Percentiles rank a stretch among this genome's conserved stretches.
Evolutionary conservation across 805 yeast species (phyloP).

Genomic region (Candida krabiensis): DNA sequence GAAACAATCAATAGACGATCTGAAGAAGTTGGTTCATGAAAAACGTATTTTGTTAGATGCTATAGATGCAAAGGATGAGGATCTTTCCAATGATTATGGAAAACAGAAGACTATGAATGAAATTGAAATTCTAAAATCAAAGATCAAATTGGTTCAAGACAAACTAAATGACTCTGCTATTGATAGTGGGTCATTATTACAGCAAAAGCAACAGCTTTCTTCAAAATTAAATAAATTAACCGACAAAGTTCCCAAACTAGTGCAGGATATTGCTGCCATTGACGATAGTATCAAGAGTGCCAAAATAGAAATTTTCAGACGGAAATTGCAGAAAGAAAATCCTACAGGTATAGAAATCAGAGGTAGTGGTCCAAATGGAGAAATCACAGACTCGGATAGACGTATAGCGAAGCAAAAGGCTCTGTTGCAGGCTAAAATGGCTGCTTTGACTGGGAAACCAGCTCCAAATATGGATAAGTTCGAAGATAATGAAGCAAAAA

Average conservation of each 20-base stretch:
- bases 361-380: constrained; percentile 88
- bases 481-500: constrained; percentile 53
- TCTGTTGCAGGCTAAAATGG: constrained; percentile 81
- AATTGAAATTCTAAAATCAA: constrained; percentile 63
- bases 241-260: constrained; percentile 70
- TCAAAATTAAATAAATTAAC: constrained; percentile 61
- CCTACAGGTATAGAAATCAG: constrained; percentile 65
- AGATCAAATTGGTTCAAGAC: constrained; percentile 51
- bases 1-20: constrained; percentile 48
- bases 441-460: constrained; percentile 82
- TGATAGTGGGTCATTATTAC: constrained; percentile 35
- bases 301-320: constrained; percentile 63
- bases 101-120: constrained; percentile 46
- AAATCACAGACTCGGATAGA: constrained; percentile 79
- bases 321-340: constrained; percentile 54
- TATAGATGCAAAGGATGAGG: constrained; percentile 64
- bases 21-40: constrained; percentile 68
- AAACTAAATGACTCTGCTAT: constrained; percentile 31
- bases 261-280: constrained; percentile 58
- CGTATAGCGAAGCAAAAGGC: constrained; percentile 81
- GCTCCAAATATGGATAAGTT: constrained; percentile 44
- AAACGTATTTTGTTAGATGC: constrained; percentile 71
- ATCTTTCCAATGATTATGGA: constrained; percentile 29
- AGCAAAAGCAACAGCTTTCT: constrained; percentile 51
- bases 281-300: constrained; percentile 69